phyloP scores from a whole-genome alignment of 2,329 filamentous ascomycete genomes.

The Monilinia polystroma region DNA sequence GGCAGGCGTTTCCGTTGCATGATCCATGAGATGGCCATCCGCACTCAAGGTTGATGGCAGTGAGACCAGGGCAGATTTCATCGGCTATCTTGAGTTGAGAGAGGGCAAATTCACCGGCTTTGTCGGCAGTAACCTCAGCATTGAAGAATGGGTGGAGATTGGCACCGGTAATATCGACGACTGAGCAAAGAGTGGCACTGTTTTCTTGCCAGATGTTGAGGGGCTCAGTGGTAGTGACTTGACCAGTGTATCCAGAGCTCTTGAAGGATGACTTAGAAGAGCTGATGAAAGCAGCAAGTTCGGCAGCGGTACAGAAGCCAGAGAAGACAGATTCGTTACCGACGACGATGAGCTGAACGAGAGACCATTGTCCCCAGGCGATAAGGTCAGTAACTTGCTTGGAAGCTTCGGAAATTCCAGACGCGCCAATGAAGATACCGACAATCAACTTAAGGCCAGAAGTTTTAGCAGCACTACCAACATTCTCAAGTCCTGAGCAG shows the following conservation, averaged over 20 bases:
- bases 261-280: conserved; percentile 63
- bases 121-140: conserved; percentile 56
- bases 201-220: conserved; percentile 71
- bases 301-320: conserved; percentile 59
- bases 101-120: conserved; percentile 75
- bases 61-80: conserved; percentile 67
- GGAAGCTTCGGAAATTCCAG: conserved; percentile 57
- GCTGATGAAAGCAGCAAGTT: conserved; percentile 70
- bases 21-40: conserved; percentile 78
- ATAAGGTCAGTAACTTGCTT: conserved; percentile 71
- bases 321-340: conserved; percentile 91
- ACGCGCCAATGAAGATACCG: conserved; percentile 78
- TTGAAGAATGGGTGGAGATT: conserved; percentile 98
- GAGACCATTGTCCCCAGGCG: conserved; percentile 69
- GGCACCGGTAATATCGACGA: conserved; percentile 75
- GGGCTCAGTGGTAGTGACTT: conserved; percentile 83
- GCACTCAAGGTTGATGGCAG: conserved; percentile 81
- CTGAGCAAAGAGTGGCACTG: conserved; percentile 62
- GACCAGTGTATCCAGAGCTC: conserved; percentile 66
- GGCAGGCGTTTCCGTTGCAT: conserved; percentile 70
- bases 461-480: conserved; percentile 66
- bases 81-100: conserved; percentile 70
- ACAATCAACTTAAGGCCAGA: conserved; percentile 77
- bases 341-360: conserved; percentile 77
- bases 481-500: conserved; percentile 75